Evolutionary conservation across 2,329 filamentous ascomycete genomes (phyloP).

Genomic region (Stachybotrys chlorohalonatus): DNA sequence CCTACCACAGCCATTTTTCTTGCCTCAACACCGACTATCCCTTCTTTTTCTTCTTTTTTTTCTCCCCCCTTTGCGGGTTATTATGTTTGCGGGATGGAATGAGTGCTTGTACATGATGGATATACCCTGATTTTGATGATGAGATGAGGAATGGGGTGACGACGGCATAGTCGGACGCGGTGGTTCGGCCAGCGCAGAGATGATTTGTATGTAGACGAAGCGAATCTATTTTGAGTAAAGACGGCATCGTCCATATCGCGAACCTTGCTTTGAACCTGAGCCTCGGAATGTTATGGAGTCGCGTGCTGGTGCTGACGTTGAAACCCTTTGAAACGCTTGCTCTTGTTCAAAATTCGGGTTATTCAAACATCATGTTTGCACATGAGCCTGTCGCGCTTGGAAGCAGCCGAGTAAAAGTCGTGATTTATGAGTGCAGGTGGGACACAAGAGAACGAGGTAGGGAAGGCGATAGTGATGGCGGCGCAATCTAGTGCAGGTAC

Average conservation of each 20-base stretch:
- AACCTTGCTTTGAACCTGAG: no score
- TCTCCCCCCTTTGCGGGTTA: conserved; percentile 3
- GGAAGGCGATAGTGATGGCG: no score
- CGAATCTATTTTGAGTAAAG: neutral
- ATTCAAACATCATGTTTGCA: no score
- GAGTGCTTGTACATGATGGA: conserved; percentile 16
- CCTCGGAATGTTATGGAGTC: no score
- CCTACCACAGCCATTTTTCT: neutral
- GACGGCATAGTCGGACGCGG: neutral
- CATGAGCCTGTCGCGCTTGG: no score
- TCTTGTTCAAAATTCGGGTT: no score
- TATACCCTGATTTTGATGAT: conserved; percentile 18
- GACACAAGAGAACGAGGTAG: no score
- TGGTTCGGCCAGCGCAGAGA: neutral
- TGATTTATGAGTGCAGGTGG: no score
- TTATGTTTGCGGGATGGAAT: conserved; percentile 5
- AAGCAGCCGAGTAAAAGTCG: no score
- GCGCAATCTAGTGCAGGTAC: neutral
- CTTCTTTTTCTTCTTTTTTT: conserved; percentile 1
- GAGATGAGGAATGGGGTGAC: conserved; percentile 2
- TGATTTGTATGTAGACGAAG: neutral
- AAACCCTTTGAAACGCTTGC: no score
- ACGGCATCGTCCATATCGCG: no score
- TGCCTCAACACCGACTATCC: neutral
- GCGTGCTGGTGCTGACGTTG: no score